These are phyloP conservation scores for Russula virescens DNA, from an alignment of 768 basidiomycete species.

Conservation along the genomic window DNA sequence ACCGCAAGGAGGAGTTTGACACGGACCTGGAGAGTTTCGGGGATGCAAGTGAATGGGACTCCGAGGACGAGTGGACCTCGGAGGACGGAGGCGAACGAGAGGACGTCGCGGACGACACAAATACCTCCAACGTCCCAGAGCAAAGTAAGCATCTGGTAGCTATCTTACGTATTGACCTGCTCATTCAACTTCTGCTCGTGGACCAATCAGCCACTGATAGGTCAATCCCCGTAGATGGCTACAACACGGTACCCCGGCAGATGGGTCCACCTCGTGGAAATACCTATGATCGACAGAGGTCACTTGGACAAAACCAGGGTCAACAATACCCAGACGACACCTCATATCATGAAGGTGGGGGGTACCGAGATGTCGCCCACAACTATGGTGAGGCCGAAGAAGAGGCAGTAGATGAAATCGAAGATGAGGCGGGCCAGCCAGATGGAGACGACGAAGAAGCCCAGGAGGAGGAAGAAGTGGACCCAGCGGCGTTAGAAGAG, in stretches of 20 bases:
- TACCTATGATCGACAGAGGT: neutral
- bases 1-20: conserved; percentile 15
- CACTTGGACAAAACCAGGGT: neutral
- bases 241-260: neutral
- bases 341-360: neutral
- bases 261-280: neutral
- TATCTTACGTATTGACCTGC: neutral
- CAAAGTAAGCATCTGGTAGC: neutral
- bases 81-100: neutral
- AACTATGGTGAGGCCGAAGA: neutral
- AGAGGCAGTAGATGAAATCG: neutral
- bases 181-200: neutral
- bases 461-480: neutral
- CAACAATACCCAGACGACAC: neutral
- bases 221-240: neutral
- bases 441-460: neutral
- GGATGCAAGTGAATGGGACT: conserved; percentile 10
- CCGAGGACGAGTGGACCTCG: conserved; percentile 19
- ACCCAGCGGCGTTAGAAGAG: neutral
- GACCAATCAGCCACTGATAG: neutral
- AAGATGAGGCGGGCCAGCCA: neutral
- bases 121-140: neutral
- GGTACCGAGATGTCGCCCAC: neutral
- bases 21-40: neutral
- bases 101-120: neutral